Percentiles rank a stretch among this genome's conserved stretches.
These are phyloP conservation scores for Stenogyne calaminthoides DNA, from an alignment of 305 asterid genomes.

Conservation along the genomic window DNA sequence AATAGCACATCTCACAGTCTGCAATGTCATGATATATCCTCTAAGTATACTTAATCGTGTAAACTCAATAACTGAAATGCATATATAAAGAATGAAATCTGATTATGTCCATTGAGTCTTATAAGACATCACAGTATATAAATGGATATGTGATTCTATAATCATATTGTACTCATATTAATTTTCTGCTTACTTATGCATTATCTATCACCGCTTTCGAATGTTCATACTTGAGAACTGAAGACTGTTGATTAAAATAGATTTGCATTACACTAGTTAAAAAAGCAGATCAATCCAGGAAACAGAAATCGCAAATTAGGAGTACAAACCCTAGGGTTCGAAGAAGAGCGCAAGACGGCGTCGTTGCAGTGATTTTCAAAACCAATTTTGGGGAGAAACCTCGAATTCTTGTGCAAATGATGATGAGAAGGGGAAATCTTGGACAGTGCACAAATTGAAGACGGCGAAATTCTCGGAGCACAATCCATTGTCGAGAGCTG, in stretches of 20 bases:
- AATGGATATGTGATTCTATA: neutral
- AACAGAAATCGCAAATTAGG: conserved; percentile 15
- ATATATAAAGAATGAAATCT: neutral
- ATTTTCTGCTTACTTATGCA: neutral
- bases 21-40: conserved; percentile 25
- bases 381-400: conserved; percentile 26
- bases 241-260: conserved; percentile 12
- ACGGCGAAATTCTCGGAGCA: conserved; percentile 36
- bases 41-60: conserved; percentile 3
- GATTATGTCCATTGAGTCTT: neutral
- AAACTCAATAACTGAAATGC: neutral
- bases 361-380: conserved; percentile 27
- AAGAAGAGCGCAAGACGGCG: conserved; percentile 30
- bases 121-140: neutral
- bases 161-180: neutral
- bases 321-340: conserved; percentile 43
- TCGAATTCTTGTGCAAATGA: conserved; percentile 27
- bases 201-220: conserved; percentile 1
- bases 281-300: neutral
- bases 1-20: conserved; percentile 50
- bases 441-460: conserved; percentile 36
- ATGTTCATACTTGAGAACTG: neutral
- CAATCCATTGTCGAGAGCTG: conserved; percentile 38
- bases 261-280: neutral
- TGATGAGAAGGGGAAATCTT: conserved; percentile 24